Conservation (phyloP, 2,329 filamentous ascomycete species). For the Hawksworthiomyces lignivorus region DNA sequence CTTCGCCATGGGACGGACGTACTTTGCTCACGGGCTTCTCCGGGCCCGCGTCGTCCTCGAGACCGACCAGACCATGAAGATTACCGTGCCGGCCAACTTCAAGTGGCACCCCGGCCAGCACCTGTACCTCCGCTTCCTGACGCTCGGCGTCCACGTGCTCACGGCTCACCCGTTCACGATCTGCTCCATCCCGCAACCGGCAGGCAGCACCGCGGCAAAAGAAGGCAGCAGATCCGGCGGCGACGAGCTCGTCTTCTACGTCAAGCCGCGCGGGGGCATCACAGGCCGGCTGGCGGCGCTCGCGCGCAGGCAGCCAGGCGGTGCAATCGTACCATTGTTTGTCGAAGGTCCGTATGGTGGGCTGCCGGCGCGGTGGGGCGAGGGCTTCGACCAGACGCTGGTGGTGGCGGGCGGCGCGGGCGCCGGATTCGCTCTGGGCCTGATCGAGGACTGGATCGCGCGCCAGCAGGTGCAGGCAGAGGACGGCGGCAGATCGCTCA, state of each 20-base stretch:
- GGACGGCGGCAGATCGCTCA: not conserved
- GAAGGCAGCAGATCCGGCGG: conserved; percentile 13
- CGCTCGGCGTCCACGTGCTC: conserved; percentile 8
- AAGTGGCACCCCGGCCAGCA: conserved; percentile 47
- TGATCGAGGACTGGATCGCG: conserved; percentile 34
- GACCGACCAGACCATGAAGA: conserved; percentile 31
- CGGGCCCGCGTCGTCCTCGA: conserved; percentile 33
- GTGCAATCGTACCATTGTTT: conserved; percentile 33
- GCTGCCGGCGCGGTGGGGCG: conserved; percentile 28
- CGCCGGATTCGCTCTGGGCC: conserved; percentile 41
- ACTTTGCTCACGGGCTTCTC: conserved; percentile 41
- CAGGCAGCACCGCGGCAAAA: too few species aligned
- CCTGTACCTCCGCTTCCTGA: conserved; percentile 21
- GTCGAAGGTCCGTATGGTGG: conserved; percentile 55
- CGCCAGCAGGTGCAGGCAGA: not conserved
- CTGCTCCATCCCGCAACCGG: conserved; percentile 9
- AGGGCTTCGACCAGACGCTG: conserved; percentile 33
- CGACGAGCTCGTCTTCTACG: conserved; percentile 44
- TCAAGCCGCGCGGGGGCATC: conserved; percentile 40
- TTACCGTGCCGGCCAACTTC: conserved; percentile 35
- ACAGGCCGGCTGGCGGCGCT: conserved; percentile 37
- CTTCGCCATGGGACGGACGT: conserved; percentile 37
- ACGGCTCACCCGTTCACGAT: conserved; percentile 16
- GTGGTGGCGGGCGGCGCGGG: conserved; percentile 50
- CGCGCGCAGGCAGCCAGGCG: conserved; percentile 27